These are phyloP conservation scores for Eimeria praecox DNA, from an alignment of 169 alveolate genomes.

Conservation along the genomic window DNA sequence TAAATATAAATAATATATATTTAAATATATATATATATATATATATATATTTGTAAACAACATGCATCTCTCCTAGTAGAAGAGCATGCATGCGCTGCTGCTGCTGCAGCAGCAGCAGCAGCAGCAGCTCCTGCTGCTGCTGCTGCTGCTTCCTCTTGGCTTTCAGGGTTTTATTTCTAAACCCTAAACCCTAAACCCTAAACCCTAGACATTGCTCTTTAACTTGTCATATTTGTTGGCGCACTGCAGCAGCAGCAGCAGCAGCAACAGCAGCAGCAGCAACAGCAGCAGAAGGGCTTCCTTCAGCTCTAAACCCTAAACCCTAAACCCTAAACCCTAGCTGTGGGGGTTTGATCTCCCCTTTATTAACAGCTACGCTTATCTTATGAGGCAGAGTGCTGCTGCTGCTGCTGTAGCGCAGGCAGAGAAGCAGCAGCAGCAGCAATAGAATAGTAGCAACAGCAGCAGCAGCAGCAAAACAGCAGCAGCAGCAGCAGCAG, in stretches of 20 bases:
- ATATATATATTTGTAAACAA: neutral
- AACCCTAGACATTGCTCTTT: too few species aligned
- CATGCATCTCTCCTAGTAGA: too few species aligned
- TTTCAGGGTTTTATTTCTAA: neutral
- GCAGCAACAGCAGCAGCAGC: too few species aligned
- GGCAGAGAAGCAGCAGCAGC: slow-evolving; percentile 62
- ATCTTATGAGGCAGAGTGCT: slow-evolving; percentile 92
- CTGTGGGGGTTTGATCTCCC: slow-evolving; percentile 96
- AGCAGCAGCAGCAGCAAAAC: too few species aligned
- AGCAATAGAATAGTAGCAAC: slow-evolving; percentile 90
- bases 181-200: neutral
- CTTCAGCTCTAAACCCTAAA: too few species aligned
- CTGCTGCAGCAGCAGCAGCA: neutral
- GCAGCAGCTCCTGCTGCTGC: neutral
- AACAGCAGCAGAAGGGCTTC: too few species aligned
- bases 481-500: too few species aligned
- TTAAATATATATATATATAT: neutral
- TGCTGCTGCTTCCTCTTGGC: neutral
- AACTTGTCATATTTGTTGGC: too few species aligned
- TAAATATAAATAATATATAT: too few species aligned
- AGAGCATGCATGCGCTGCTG: neutral
- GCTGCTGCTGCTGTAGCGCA: slow-evolving; percentile 94
- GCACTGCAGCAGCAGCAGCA: too few species aligned
- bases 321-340: neutral
- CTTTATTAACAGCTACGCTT: slow-evolving; percentile 92